Base-by-base conservation (phyloP, 2,329 filamentous ascomycete species). In the Rhynchosporium agropyri region DNA sequence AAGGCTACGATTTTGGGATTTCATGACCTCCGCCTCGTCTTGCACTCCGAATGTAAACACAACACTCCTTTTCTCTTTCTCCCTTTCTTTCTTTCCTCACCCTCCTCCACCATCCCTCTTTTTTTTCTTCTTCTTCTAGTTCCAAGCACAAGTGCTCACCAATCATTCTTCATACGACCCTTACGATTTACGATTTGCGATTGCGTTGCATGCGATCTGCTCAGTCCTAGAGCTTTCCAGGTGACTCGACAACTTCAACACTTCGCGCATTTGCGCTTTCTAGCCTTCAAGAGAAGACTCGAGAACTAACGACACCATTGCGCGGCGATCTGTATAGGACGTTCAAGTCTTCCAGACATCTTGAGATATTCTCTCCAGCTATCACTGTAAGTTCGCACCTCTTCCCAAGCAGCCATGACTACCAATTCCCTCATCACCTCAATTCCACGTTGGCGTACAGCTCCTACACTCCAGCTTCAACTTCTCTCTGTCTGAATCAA, bases 111-210 rank as follows among this genome's bases (percentile, higher is more conserved):
- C 51, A 13, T 54, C 51, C 7, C 40, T 54, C 51, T 54, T 33
- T 28, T 42, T 7, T 28, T 42, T 7, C 36, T 20, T 20, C 20
- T 20, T 20, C 20, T 20, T 20, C 20, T 20, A 20, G 20, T 20
- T 20, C 20, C 4, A 36, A 54, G n/a, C 38, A 20, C 51, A 40
- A 20, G 51, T 5, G 6, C 33, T 5, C 9, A 54, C 13, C 8
- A 28, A 9, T 46, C 43, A 15, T 54, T 29, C 36, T 26, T 28
- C 36, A 40, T 26, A 54, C 20, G 51, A 42, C 9, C 10, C 15
- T 54, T 38, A 54, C 51, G 51, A 42, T 7, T 54, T 54, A 54
- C 33, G 51, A 54, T 40, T 54, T 53, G 12, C 51, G 33, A 36
- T 6, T 36, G 33, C 5, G 9, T 36, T 36, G 33, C 33, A 10